Evolutionary conservation across 495 filamentous ascomycete species (phyloP).

Genomic region (Parmelia sp.): DNA sequence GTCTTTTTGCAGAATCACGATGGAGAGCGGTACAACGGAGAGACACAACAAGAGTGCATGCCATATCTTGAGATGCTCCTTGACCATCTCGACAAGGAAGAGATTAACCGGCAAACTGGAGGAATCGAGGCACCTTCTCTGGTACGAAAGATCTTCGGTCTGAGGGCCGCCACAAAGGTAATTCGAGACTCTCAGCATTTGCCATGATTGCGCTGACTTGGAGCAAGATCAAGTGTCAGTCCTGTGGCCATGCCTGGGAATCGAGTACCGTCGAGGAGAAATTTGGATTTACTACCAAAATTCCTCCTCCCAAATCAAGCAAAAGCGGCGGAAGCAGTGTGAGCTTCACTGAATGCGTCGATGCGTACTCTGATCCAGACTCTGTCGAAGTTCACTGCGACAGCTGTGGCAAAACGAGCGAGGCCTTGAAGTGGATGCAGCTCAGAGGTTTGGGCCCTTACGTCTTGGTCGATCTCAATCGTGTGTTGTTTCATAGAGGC

Average conservation of each 20-base stretch:
- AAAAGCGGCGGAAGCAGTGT: background rate
- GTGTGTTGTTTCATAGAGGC: background rate
- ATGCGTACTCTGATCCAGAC: background rate
- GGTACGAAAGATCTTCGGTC: background rate
- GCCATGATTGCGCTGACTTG: background rate
- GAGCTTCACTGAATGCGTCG: constrained; percentile 1
- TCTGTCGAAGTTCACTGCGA: background rate
- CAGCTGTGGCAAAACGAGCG: background rate
- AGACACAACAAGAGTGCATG: background rate
- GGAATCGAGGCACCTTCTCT: background rate
- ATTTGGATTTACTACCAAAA: background rate
- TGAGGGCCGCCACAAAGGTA: background rate
- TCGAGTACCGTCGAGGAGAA: background rate
- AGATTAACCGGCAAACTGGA: background rate
- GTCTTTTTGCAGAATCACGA: background rate
- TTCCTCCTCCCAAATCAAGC: too few relatives aligned
- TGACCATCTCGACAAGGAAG: background rate
- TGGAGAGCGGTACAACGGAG: background rate
- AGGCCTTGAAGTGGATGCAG: background rate
- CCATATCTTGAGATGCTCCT: background rate
- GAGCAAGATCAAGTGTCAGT: background rate
- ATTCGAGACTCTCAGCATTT: background rate
- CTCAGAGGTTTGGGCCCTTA: background rate
- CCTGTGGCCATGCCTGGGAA: background rate
- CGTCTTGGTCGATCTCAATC: background rate